These are phyloP conservation scores for Areca catechu DNA, from an alignment of 176 grass and related monocot species.

Conservation along the genomic window DNA sequence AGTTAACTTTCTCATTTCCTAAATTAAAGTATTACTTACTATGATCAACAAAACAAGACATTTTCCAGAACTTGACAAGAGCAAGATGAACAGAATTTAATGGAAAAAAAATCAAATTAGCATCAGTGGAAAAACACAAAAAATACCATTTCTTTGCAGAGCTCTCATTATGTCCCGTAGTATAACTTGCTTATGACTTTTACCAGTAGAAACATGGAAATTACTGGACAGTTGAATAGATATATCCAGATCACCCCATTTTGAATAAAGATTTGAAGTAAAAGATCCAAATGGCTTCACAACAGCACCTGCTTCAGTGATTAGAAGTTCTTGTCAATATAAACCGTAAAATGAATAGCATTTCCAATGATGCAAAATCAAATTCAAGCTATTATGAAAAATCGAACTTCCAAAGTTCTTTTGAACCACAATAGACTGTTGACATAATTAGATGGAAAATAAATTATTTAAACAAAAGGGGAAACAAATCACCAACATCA, in stretches of 20 bases:
- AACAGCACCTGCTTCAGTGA: conserved; percentile 41
- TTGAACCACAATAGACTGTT: too few relatives aligned
- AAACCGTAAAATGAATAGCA: not conserved
- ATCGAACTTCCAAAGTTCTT: too few relatives aligned
- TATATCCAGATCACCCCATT: conserved; percentile 89
- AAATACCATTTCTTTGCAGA: conserved; percentile 46
- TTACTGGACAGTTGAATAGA: conserved; percentile 39
- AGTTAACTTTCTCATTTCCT: too few relatives aligned
- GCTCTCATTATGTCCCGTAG: conserved; percentile 48
- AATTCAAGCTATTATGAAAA: too few relatives aligned
- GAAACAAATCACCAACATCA: too few relatives aligned
- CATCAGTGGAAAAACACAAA: not conserved
- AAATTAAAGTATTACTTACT: too few relatives aligned
- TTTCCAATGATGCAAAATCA: not conserved
- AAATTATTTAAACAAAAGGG: too few relatives aligned
- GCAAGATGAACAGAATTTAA: too few relatives aligned
- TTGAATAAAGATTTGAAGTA: conserved; percentile 83
- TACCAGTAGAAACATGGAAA: conserved; percentile 15
- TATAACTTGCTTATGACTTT: conserved; percentile 43
- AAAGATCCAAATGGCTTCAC: conserved; percentile 90
- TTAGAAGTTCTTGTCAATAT: conserved; percentile 7
- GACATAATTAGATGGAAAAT: too few relatives aligned
- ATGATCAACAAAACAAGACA: too few relatives aligned
- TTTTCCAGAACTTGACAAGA: too few relatives aligned
- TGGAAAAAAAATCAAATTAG: not conserved